These are phyloP conservation scores for Geotrichum phurueaensis DNA, from an alignment of 1,139 yeast species.

Conservation along the genomic window DNA sequence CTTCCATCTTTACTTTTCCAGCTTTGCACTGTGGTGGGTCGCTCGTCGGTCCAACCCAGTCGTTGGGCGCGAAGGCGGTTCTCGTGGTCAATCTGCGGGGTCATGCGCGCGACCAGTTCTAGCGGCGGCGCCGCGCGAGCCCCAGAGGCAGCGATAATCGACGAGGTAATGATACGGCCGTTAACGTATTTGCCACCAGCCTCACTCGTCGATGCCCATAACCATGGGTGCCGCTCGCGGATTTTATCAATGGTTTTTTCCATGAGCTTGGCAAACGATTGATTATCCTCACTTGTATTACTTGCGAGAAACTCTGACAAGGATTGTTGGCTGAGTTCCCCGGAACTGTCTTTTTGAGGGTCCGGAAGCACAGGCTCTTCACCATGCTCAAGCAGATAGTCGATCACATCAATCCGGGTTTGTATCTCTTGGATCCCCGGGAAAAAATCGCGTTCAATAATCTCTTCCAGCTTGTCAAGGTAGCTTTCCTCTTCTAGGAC, in stretches of 20 bases:
- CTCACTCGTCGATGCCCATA: slow-evolving; percentile 25
- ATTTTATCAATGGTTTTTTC: slow-evolving; percentile 23
- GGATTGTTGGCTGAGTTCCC: slow-evolving; percentile 8
- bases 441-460: slow-evolving; percentile 33
- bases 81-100: slow-evolving; percentile 12
- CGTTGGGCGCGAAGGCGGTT: slow-evolving; percentile 7
- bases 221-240: slow-evolving; percentile 27
- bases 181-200: slow-evolving; percentile 13
- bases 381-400: slow-evolving; percentile 14
- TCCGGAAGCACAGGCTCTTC: slow-evolving; percentile 4
- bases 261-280: slow-evolving; percentile 28
- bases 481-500: slow-evolving; percentile 33
- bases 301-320: slow-evolving; percentile 28
- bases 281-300: slow-evolving; percentile 35
- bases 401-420: slow-evolving; percentile 10
- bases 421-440: slow-evolving; percentile 22
- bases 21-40: slow-evolving; percentile 16
- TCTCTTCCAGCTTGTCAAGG: slow-evolving; percentile 24
- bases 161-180: not conserved
- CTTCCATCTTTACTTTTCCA: slow-evolving; percentile 15
- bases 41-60: slow-evolving; percentile 19
- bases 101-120: slow-evolving; percentile 11
- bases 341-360: slow-evolving; percentile 15
- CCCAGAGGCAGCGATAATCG: too few relatives aligned
- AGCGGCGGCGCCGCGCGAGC: too few relatives aligned